phyloP scores from a whole-genome alignment of 345 rosid species.

The Linum trigynum region DNA sequence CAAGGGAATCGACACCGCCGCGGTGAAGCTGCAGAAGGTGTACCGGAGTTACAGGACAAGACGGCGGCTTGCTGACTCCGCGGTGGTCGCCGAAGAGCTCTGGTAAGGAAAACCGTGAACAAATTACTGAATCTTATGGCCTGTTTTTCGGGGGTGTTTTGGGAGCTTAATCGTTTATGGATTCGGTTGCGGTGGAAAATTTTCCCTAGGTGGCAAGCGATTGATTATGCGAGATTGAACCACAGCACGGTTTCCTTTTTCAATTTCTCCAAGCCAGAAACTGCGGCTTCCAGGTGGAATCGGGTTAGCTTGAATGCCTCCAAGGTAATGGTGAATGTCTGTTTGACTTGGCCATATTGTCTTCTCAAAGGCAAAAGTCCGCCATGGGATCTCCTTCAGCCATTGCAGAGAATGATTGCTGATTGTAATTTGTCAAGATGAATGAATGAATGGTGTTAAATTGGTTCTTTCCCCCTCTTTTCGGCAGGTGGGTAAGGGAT shows the following conservation, averaged over 20 bases:
- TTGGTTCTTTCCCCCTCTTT: conserved; percentile 2
- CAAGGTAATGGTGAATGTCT: conserved; percentile 32
- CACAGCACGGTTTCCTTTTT: conserved; percentile 79
- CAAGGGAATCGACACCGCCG: conserved; percentile 9
- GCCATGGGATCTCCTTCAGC: background rate
- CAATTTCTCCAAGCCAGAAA: conserved; percentile 57
- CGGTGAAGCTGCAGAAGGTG: conserved; percentile 31
- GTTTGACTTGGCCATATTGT: background rate
- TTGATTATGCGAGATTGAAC: conserved; percentile 64
- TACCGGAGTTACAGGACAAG: conserved; percentile 13
- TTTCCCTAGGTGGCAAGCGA: conserved; percentile 67
- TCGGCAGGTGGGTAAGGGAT: conserved; percentile 54
- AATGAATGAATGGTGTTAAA: background rate
- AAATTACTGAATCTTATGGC: background rate
- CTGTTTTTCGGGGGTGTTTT: background rate
- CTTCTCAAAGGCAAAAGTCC: background rate
- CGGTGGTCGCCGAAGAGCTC: conserved; percentile 31
- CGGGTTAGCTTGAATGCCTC: conserved; percentile 71
- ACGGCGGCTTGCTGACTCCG: conserved; percentile 32
- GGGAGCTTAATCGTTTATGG: background rate
- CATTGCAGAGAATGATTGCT: background rate
- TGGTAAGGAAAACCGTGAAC: conserved; percentile 14
- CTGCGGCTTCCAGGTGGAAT: conserved; percentile 65
- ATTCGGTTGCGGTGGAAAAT: background rate
- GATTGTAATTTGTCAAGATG: background rate